These are phyloP conservation scores for Sonneratia alba DNA, from an alignment of 345 rosid species.

Conservation along the genomic window DNA sequence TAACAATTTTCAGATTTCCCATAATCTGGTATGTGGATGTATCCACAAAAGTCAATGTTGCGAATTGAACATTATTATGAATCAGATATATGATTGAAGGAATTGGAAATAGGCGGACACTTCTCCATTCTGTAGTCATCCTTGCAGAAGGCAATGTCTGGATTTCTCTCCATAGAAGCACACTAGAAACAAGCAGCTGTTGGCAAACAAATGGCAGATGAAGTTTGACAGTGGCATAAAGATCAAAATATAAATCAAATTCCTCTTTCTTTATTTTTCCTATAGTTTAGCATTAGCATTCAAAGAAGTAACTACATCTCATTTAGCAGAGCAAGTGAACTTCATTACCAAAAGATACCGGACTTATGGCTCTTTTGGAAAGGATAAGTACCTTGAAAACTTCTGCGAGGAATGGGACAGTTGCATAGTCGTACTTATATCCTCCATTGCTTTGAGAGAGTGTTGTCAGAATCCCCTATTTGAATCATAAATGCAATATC, in stretches of 20 bases:
- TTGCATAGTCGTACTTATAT: slow-evolving; percentile 83
- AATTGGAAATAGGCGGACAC: slow-evolving; percentile 66
- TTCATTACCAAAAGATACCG: background rate
- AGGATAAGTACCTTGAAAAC: slow-evolving; percentile 53
- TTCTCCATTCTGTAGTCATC: slow-evolving; percentile 88
- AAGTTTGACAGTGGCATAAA: background rate
- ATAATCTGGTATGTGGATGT: slow-evolving; percentile 93
- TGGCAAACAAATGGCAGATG: background rate
- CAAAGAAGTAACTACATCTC: background rate
- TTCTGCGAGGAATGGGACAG: slow-evolving; percentile 94
- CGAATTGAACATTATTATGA: slow-evolving; percentile 93
- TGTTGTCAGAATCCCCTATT: slow-evolving; percentile 83
- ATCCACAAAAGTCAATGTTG: slow-evolving; percentile 81
- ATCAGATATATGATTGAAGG: slow-evolving; percentile 82
- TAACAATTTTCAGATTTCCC: slow-evolving; percentile 97
- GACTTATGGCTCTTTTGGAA: background rate
- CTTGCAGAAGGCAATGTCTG: slow-evolving; percentile 34
- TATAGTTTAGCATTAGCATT: background rate
- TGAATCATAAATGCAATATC: background rate
- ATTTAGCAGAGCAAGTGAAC: background rate
- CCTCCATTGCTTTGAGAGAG: slow-evolving; percentile 81
- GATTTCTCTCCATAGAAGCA: slow-evolving; percentile 72
- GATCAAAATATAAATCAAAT: background rate
- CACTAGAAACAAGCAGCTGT: slow-evolving; percentile 72
- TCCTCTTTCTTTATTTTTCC: background rate